Evolutionary conservation across 2,329 filamentous ascomycete genomes (phyloP).

Genomic region (Fusarium sp.): DNA sequence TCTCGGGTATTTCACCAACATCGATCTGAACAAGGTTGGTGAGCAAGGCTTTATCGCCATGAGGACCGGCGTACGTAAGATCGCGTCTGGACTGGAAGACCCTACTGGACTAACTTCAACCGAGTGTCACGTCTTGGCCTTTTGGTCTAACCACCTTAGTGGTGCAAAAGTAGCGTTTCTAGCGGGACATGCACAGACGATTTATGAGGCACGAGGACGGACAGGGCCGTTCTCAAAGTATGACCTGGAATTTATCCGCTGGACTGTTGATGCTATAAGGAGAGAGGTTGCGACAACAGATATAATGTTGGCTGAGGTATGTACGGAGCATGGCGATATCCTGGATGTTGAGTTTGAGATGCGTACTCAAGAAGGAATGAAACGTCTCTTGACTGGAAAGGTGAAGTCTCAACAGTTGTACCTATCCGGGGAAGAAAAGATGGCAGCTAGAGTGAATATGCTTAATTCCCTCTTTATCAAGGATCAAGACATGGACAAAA

Average conservation of each 20-base stretch:
- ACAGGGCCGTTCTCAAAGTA: fast-evolving
- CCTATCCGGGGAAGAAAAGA: fast-evolving
- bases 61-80: background rate
- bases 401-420: fast-evolving
- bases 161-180: background rate
- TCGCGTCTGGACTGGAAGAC: background rate
- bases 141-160: background rate
- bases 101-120: background rate
- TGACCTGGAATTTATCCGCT: background rate
- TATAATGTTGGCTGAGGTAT: background rate
- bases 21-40: background rate
- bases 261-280: background rate
- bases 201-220: background rate
- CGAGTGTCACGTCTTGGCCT: background rate
- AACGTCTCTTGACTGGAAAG: background rate
- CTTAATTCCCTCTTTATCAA: background rate
- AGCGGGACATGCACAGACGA: background rate
- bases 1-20: background rate
- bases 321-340: background rate
- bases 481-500: background rate
- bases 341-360: background rate
- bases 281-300: background rate
- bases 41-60: background rate
- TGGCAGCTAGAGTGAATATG: background rate
- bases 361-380: background rate